phyloP scores from a whole-genome alignment of 768 basidiomycete species.

The Macrolepiota fuliginosa region DNA sequence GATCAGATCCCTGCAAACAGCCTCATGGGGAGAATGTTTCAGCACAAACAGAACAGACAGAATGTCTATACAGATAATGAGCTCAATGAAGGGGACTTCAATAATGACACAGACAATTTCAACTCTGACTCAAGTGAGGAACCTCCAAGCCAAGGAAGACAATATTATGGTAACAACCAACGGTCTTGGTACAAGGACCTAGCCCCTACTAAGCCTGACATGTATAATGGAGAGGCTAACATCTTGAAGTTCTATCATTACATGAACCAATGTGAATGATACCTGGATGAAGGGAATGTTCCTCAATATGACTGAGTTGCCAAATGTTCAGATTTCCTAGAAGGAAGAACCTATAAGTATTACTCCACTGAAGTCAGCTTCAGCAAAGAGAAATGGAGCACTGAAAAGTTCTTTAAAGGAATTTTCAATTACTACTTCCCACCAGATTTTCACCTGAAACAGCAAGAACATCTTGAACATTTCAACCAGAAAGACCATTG shows the following conservation, averaged over 20 bases:
- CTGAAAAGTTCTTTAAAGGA: slow-evolving; percentile 24
- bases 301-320: slow-evolving; percentile 15
- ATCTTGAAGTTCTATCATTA: neutral
- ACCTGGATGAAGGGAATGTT: slow-evolving; percentile 7
- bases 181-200: neutral
- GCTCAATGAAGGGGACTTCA: neutral
- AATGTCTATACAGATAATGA: neutral
- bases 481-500: neutral
- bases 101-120: neutral
- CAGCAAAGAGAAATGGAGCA: slow-evolving; percentile 17
- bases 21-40: neutral
- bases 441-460: slow-evolving; percentile 20
- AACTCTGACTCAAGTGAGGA: neutral
- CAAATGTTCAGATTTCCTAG: slow-evolving; percentile 23
- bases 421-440: slow-evolving; percentile 35
- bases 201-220: neutral
- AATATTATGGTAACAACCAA: neutral
- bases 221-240: neutral
- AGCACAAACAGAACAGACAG: neutral
- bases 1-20: neutral
- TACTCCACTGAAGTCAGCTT: slow-evolving; percentile 22
- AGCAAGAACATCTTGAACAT: neutral
- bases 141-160: neutral
- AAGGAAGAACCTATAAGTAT: slow-evolving; percentile 26
- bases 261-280: neutral